Conservation (phyloP, 345 rosid species). For the Dipteronia dyeriana region DNA sequence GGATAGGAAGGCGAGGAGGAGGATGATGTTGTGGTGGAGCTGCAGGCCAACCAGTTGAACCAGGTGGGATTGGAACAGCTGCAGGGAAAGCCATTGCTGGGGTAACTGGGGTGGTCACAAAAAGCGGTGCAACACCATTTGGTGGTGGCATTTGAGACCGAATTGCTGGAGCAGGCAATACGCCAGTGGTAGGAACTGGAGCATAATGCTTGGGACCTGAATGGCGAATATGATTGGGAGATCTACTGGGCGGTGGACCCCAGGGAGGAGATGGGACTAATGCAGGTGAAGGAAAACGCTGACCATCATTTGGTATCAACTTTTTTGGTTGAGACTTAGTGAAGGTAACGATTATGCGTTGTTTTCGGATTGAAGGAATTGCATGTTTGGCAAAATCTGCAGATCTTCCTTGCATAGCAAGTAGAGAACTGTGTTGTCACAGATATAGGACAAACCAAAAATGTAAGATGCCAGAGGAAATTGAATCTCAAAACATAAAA, state of each 20-base stretch:
- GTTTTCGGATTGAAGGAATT: conserved; percentile 59
- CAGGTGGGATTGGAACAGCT: conserved; percentile 56
- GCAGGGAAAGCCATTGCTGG: conserved; percentile 63
- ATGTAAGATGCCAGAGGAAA: background rate
- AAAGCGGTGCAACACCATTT: conserved; percentile 55
- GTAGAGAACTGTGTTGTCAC: conserved; percentile 57
- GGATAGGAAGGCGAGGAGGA: conserved; percentile 58
- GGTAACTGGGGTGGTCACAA: conserved; percentile 48
- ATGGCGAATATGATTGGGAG: conserved; percentile 54
- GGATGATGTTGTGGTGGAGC: conserved; percentile 66
- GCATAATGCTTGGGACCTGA: conserved; percentile 60
- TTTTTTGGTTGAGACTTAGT: conserved; percentile 63
- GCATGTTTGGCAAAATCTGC: conserved; percentile 81
- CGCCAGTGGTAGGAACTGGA: conserved; percentile 44
- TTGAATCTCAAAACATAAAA: background rate
- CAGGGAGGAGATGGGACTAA: conserved; percentile 48
- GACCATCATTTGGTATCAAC: conserved; percentile 36
- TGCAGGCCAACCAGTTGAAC: conserved; percentile 63
- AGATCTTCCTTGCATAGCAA: conserved; percentile 76
- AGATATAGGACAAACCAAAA: background rate
- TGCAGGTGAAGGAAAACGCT: conserved; percentile 34
- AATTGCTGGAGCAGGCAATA: conserved; percentile 53
- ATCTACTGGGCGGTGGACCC: conserved; percentile 59
- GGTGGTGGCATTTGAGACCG: conserved; percentile 57
- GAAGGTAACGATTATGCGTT: conserved; percentile 76